Evolutionary conservation across 2,329 filamentous ascomycete genomes (phyloP).

Genomic region (Sarocladiaceae sp.): DNA sequence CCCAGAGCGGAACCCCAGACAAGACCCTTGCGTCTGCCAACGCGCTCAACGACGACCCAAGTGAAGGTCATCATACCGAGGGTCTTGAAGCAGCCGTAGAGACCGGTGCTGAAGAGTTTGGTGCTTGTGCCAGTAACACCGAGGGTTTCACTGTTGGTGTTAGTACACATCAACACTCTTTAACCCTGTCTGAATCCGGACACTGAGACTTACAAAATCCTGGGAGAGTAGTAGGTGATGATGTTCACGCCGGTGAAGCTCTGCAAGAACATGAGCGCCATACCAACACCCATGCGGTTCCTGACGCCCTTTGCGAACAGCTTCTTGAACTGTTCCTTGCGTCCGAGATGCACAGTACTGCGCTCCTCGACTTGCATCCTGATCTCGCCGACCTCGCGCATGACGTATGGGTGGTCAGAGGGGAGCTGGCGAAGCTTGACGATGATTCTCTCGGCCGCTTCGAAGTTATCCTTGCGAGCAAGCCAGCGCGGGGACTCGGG

Average conservation of each 20-base stretch:
- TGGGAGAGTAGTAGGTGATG: conserved; percentile 46
- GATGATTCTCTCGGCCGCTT: conserved; percentile 28
- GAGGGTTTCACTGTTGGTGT: conserved; percentile 20
- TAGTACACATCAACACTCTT: neutral
- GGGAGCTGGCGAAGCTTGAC: conserved; percentile 24
- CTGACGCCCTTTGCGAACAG: conserved; percentile 29
- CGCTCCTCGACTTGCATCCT: conserved; percentile 42
- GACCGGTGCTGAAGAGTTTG: conserved; percentile 31
- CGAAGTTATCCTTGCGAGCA: conserved; percentile 48
- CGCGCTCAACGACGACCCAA: conserved; percentile 40
- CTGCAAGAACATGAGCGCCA: conserved; percentile 41
- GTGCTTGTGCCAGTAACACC: conserved; percentile 26
- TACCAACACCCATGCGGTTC: conserved; percentile 34
- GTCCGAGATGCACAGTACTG: conserved; percentile 20
- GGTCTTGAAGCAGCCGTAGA: conserved; percentile 33
- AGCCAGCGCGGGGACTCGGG: conserved; percentile 53
- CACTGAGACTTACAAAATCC: conserved; percentile 11
- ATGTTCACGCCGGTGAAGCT: conserved; percentile 44
- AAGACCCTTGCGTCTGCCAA: conserved; percentile 41
- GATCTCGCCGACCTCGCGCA: conserved; percentile 36
- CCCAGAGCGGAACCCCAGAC: conserved; percentile 31
- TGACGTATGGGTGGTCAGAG: conserved; percentile 21
- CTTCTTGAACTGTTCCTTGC: conserved; percentile 23
- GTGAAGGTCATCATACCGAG: conserved; percentile 30
- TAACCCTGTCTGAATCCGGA: neutral